Evolutionary conservation across 768 basidiomycete species (phyloP), one percentile per base, ranked within the genome.

Genomic region (Phanerochaete sordida): DNA sequence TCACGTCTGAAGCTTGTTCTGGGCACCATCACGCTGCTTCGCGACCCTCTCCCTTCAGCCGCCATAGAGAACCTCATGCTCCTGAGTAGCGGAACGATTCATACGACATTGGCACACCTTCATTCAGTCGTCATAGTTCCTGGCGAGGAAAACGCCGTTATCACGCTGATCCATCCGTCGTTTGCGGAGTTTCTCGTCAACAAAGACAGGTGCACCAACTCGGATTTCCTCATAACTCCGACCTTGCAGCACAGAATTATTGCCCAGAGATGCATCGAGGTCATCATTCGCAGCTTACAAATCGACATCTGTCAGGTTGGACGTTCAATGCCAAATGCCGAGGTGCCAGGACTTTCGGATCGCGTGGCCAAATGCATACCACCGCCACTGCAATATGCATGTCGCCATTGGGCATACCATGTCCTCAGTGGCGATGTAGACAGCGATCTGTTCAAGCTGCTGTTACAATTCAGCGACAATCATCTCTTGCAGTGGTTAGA

Each of bases 401-500:
- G 63, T 50, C 63, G 55, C n/a, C 57, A 66, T 39, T 69, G 67
- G 67, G 57, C 54, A 15, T 61, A 45, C 27, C 69, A 70, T 49
- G 6, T 70, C 26, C 27, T 5, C 37, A 59, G 37, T n/a, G 48
- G 61, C 2, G 31, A 44, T 1, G 31, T 49, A 1, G 31, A 33
- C 16, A 30, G 35, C 19, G 27, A 7, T 30, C 31, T 59, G 11
- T 15, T 51, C 2, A 8, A 48, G 5, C 11, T 4, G 21, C 24
- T 68, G 37, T 11, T 62, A 1, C 24, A 60, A 3, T 69, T 70
- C 24, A 63, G 59, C 39, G 33, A 49, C 21, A 48, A 55, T 16
- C 47, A 62, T 48, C 57, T 70, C 0, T 57, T 70, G 1, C 48
- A 67, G 28, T 70, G 69, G 69, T 43, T 70, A 3, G 69, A 70